A percentile compares a stretch with the other conserved stretches of the same genome.
phyloP scores from a whole-genome alignment of 345 rosid species.

The Kandelia obovata region DNA sequence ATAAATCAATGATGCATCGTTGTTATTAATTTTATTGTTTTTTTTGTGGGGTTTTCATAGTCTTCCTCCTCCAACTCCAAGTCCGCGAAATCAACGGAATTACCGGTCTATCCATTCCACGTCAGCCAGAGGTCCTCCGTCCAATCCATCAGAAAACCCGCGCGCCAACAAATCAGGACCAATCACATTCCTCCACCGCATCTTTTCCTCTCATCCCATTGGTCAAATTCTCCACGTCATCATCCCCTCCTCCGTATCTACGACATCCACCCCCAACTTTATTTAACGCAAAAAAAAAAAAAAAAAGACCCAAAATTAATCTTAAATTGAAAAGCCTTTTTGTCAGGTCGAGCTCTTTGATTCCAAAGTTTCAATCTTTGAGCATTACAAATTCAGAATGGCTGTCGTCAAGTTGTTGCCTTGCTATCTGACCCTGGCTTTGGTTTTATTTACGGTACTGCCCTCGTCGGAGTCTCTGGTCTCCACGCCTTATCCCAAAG shows the following conservation, averaged over 20 bases:
- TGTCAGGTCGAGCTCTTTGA: no score
- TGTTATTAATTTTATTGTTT: no score
- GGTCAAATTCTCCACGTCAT: conserved; percentile 43
- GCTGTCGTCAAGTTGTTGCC: not conserved
- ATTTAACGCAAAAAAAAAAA: no score
- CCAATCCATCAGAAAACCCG: not conserved
- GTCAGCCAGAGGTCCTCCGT: not conserved
- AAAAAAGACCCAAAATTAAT: no score
- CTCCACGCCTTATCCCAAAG: conserved; percentile 58
- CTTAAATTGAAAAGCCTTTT: no score
- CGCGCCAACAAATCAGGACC: conserved; percentile 5
- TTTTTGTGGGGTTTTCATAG: no score
- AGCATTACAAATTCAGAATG: not conserved
- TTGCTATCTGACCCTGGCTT: conserved; percentile 20
- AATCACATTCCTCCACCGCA: conserved; percentile 26
- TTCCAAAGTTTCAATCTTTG: no score
- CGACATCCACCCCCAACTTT: not conserved
- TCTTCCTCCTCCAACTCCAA: no score
- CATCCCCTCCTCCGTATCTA: conserved; percentile 20
- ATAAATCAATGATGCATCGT: no score
- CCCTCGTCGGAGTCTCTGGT: conserved; percentile 37
- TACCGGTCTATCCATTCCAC: not conserved
- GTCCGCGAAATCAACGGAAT: not conserved
- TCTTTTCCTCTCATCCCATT: conserved; percentile 41
- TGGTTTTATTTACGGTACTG: conserved; percentile 33